Conservation (phyloP, 2,329 filamentous ascomycete species). For the Microsporum canis region DNA sequence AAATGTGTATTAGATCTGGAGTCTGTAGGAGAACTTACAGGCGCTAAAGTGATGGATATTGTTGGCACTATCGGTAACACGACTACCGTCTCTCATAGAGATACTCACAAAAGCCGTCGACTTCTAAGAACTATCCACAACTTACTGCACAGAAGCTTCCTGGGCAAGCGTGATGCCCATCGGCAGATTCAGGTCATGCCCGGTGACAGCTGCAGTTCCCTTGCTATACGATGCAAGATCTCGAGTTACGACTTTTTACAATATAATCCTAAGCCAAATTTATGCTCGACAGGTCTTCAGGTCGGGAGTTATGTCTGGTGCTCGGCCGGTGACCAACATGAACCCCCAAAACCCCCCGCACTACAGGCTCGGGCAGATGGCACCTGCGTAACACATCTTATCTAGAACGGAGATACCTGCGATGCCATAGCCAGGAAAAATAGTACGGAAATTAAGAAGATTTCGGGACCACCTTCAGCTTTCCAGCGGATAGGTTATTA, state of each 20-base stretch:
- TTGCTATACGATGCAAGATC: conserved; percentile 31
- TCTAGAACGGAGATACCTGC: conserved; percentile 29
- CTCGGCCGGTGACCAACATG: conserved; percentile 25
- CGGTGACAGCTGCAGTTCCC: conserved; percentile 26
- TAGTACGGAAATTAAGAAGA: conserved; percentile 9
- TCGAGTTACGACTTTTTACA: conserved; percentile 27
- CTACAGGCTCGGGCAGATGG: conserved; percentile 21
- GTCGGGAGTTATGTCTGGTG: conserved; percentile 31
- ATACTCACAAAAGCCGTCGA: not conserved
- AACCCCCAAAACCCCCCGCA: conserved; percentile 27
- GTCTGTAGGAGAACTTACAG: not conserved
- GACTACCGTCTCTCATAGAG: not conserved
- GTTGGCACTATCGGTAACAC: not conserved
- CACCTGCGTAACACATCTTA: conserved; percentile 28
- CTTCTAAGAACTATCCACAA: not conserved
- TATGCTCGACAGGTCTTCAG: conserved; percentile 23
- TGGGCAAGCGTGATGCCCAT: not conserved
- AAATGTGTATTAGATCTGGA: not conserved
- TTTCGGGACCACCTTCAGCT: conserved; percentile 15
- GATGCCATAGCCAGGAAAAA: conserved; percentile 23
- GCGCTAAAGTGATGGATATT: not conserved
- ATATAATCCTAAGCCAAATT: conserved; percentile 24
- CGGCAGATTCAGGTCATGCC: conserved; percentile 23
- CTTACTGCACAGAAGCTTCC: conserved; percentile 1
- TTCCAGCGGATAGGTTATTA: conserved; percentile 23